Evolutionary conservation across 164 flowering plant species (phyloP).

Genomic region (Liquidambar formosana): DNA sequence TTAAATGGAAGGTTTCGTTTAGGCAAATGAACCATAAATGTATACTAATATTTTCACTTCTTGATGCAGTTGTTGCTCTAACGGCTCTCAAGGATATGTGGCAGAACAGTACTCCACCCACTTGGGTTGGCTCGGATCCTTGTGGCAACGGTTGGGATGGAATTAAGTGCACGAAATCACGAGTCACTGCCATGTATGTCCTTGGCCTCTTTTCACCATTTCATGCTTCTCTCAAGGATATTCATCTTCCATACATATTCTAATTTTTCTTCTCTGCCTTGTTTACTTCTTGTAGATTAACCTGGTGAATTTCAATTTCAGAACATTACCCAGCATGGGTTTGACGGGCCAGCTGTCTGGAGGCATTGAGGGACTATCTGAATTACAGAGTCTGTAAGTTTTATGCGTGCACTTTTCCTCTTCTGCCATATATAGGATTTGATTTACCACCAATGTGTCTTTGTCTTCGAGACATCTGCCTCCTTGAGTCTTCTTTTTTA

Average conservation of each 20-base stretch:
- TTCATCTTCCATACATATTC: too few species aligned
- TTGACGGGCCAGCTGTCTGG: slow-evolving; percentile 44
- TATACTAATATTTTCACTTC: too few species aligned
- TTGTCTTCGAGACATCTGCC: too few species aligned
- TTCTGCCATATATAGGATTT: slow-evolving; percentile 42
- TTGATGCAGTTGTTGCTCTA: slow-evolving; percentile 35
- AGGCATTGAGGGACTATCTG: slow-evolving; percentile 30
- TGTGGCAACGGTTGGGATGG: slow-evolving; percentile 51
- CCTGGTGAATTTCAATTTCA: slow-evolving; percentile 16
- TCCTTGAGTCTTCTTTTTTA: too few species aligned
- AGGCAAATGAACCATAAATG: too few species aligned
- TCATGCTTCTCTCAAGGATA: too few species aligned
- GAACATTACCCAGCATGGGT: slow-evolving; percentile 42
- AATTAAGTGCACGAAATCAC: slow-evolving; percentile 33
- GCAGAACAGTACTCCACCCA: slow-evolving; percentile 40
- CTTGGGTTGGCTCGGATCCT: slow-evolving; percentile 45
- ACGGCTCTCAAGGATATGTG: slow-evolving; percentile 19
- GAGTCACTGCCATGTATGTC: slow-evolving; percentile 29
- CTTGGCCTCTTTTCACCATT: slow-evolving; percentile 4
- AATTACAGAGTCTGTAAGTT: slow-evolving; percentile 48
- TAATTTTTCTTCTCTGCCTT: too few species aligned
- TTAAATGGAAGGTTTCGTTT: too few species aligned
- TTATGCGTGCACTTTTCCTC: not conserved
- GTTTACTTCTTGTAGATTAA: not conserved
- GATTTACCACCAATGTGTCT: slow-evolving; percentile 32